These are phyloP conservation scores for Podila verticillata DNA, from an alignment of 192 early-diverging fungal genomes.

Conservation along the genomic window DNA sequence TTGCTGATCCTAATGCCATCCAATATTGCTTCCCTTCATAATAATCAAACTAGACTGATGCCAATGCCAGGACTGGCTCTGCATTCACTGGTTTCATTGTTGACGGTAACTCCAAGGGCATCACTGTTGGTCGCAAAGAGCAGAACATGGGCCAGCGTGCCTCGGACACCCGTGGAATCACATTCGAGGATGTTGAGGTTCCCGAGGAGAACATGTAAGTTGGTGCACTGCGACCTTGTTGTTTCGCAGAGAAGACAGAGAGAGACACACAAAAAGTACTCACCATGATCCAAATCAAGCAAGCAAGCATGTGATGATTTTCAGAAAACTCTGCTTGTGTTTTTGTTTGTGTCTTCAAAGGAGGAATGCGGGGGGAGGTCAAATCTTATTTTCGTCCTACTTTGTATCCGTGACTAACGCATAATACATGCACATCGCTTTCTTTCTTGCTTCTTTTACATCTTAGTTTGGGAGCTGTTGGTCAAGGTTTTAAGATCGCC, in stretches of 20 bases:
- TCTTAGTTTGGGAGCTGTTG: constrained; percentile 67
- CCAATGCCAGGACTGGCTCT: constrained; percentile 77
- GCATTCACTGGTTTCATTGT: constrained; percentile 98
- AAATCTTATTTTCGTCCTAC: background rate
- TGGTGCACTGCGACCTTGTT: background rate
- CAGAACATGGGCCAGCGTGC: constrained; percentile 98
- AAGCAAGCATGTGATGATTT: constrained; percentile 3
- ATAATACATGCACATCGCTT: background rate
- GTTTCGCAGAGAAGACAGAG: too few relatives aligned
- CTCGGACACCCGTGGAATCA: constrained; percentile 90
- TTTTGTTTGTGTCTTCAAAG: constrained; percentile 6
- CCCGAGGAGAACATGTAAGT: constrained; percentile 78
- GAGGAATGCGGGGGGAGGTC: constrained; percentile 5
- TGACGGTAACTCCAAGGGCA: constrained; percentile 89
- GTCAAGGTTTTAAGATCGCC: constrained; percentile 95
- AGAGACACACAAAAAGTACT: too few relatives aligned
- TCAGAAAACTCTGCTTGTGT: background rate
- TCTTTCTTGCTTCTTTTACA: background rate
- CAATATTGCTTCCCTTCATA: too few relatives aligned
- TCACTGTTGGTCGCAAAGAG: constrained; percentile 93
- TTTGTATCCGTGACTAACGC: background rate
- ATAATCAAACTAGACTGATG: constrained; percentile 66
- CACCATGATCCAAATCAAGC: too few relatives aligned
- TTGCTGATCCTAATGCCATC: too few relatives aligned
- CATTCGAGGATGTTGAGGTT: constrained; percentile 85